Conservation (phyloP, 75 land plant species). For the Adiantum capillusveneris region DNA sequence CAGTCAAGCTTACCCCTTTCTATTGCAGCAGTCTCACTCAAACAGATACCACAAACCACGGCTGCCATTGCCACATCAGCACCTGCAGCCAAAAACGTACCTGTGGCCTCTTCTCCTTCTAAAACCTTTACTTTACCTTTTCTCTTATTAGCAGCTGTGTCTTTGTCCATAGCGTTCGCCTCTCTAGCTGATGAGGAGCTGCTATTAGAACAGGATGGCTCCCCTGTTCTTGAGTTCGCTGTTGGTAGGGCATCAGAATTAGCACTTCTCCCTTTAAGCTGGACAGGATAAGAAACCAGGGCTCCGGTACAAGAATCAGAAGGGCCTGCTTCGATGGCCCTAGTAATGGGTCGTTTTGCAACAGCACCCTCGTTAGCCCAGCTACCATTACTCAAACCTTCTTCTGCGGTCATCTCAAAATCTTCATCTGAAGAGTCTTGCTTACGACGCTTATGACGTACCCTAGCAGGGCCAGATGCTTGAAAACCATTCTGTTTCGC, state of each 20-base stretch:
- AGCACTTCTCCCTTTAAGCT: background rate
- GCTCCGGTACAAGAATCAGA: background rate
- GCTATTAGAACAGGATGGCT: background rate
- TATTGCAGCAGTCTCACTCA: slow-evolving; percentile 58
- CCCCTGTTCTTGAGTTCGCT: background rate
- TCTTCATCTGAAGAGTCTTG: too few species aligned
- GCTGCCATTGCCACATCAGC: slow-evolving; percentile 16
- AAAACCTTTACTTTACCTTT: slow-evolving; percentile 36
- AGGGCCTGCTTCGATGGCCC: background rate
- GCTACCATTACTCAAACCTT: background rate
- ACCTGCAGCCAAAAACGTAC: background rate
- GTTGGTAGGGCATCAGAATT: background rate
- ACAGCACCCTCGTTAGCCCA: background rate
- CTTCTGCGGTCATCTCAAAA: too few species aligned
- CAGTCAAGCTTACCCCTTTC: slow-evolving; percentile 73
- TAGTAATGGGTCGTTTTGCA: too few species aligned
- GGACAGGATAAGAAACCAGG: background rate
- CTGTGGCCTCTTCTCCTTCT: background rate
- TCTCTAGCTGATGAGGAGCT: background rate
- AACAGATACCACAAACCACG: slow-evolving; percentile 86
- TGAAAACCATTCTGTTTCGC: background rate
- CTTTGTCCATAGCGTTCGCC: background rate
- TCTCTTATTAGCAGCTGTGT: background rate
- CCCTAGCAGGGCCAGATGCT: background rate
- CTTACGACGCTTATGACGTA: too few species aligned